These are phyloP conservation scores for Aphanomyces astaci DNA, from an alignment of 352 stramenopile species.

Conservation along the genomic window DNA sequence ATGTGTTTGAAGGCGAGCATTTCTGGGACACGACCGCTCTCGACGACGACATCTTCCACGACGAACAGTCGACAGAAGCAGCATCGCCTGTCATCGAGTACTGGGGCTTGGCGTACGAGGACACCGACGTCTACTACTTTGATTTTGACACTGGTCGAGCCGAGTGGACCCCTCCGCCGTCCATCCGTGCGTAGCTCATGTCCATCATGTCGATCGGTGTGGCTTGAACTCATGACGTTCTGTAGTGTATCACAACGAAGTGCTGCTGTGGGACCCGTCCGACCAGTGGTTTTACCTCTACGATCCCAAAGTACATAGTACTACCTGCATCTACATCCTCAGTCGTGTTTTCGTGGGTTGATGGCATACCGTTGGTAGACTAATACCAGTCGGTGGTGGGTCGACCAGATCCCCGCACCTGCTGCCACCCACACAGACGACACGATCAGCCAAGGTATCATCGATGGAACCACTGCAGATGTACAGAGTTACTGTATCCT, in stretches of 20 bases:
- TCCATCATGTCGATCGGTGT: background rate
- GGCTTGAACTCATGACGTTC: background rate
- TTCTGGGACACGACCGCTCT: background rate
- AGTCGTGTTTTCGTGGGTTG: no score
- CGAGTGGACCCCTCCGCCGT: background rate
- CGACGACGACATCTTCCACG: background rate
- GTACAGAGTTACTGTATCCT: no score
- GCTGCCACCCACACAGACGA: background rate
- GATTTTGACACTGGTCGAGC: background rate
- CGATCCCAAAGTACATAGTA: background rate
- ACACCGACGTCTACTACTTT: slow-evolving; percentile 14
- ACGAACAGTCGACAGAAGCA: background rate
- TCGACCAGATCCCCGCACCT: background rate
- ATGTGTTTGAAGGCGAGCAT: slow-evolving; percentile 15
- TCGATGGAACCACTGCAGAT: no score
- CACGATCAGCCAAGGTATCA: background rate
- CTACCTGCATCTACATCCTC: no score
- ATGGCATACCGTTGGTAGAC: no score
- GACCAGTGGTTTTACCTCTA: slow-evolving; percentile 21
- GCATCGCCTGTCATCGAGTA: slow-evolving; percentile 1
- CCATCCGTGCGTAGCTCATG: background rate
- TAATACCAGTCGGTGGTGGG: slow-evolving; percentile 1
- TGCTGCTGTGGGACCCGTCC: slow-evolving; percentile 3
- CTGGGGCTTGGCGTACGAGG: slow-evolving; percentile 7
- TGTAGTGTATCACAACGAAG: slow-evolving; percentile 14